Percentiles rank a stretch among this genome's conserved stretches.
These are phyloP conservation scores for Aureobasidium sp. DNA, from an alignment of 2,329 filamentous ascomycete genomes.

Conservation along the genomic window DNA sequence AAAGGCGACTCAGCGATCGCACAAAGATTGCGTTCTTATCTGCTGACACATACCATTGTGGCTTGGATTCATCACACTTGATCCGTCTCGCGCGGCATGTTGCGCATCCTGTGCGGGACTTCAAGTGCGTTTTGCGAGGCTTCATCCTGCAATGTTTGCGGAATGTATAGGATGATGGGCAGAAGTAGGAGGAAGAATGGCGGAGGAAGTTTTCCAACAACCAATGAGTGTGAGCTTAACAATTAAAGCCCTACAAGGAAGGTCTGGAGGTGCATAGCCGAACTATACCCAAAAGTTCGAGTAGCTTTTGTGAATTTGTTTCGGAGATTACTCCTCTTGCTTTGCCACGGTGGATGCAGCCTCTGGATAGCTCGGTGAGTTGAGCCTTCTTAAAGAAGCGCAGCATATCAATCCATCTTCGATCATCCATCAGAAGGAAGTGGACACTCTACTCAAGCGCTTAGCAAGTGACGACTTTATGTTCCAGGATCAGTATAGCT, in stretches of 20 bases:
- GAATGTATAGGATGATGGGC: background rate
- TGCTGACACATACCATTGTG: slow-evolving; percentile 4
- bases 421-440: background rate
- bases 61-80: slow-evolving; percentile 8
- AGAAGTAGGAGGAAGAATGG: background rate
- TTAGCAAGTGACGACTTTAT: background rate
- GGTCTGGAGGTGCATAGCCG: background rate
- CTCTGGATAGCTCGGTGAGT: background rate
- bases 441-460: background rate
- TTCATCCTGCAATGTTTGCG: background rate
- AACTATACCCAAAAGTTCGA: background rate
- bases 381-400: background rate
- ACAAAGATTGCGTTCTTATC: background rate
- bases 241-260: background rate
- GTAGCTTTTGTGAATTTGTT: background rate
- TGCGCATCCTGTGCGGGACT: slow-evolving; percentile 5
- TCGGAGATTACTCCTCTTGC: background rate
- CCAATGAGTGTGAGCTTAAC: background rate
- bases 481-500: background rate
- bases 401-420: background rate
- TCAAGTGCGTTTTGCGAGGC: slow-evolving; percentile 9
- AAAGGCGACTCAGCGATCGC: background rate
- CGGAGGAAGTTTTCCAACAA: background rate
- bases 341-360: background rate
- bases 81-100: background rate